A percentile compares a stretch with the other conserved stretches of the same genome.
These are phyloP conservation scores for Solanum hybrid DNA, from an alignment of 305 asterid genomes.

Conservation along the genomic window DNA sequence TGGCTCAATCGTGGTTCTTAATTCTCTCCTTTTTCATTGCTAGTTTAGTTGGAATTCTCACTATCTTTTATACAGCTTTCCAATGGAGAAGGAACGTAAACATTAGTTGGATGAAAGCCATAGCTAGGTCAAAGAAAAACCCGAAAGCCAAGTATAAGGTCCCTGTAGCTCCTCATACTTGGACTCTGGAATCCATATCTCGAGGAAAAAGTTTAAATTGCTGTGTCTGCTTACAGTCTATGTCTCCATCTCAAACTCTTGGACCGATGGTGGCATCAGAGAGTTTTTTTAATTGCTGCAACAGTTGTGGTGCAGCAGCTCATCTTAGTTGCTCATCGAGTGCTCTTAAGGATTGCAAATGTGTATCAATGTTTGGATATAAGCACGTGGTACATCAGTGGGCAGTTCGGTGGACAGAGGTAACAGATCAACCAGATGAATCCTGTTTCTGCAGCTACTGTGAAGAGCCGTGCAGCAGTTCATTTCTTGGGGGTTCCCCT, in stretches of 20 bases:
- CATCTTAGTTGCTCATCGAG: conserved; percentile 72
- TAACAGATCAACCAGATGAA: conserved; percentile 81
- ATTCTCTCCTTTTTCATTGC: conserved; percentile 65
- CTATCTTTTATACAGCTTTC: conserved; percentile 75
- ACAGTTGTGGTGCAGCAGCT: conserved; percentile 81
- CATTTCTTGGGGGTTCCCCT: conserved; percentile 94
- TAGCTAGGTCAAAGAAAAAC: conserved; percentile 86
- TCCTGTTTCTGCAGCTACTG: conserved; percentile 89
- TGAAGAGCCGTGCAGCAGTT: conserved; percentile 89
- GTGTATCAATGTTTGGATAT: conserved; percentile 76
- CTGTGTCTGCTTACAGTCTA: conserved; percentile 72
- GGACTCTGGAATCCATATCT: conserved; percentile 70
- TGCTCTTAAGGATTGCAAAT: conserved; percentile 86
- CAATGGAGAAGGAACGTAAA: conserved; percentile 92
- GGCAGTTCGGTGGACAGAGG: conserved; percentile 93
- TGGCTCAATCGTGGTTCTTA: conserved; percentile 60
- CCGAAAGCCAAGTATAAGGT: conserved; percentile 71
- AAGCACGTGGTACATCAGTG: conserved; percentile 86
- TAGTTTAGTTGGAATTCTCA: conserved; percentile 64
- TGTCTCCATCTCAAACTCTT: conserved; percentile 83
- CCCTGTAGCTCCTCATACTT: conserved; percentile 63
- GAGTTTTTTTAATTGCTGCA: conserved; percentile 62
- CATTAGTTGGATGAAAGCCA: conserved; percentile 92
- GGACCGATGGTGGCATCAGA: conserved; percentile 57
- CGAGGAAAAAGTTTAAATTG: conserved; percentile 82